These are phyloP conservation scores for Scheffersomyces quercinus DNA, from an alignment of 1,139 yeast genomes.

Conservation along the genomic window DNA sequence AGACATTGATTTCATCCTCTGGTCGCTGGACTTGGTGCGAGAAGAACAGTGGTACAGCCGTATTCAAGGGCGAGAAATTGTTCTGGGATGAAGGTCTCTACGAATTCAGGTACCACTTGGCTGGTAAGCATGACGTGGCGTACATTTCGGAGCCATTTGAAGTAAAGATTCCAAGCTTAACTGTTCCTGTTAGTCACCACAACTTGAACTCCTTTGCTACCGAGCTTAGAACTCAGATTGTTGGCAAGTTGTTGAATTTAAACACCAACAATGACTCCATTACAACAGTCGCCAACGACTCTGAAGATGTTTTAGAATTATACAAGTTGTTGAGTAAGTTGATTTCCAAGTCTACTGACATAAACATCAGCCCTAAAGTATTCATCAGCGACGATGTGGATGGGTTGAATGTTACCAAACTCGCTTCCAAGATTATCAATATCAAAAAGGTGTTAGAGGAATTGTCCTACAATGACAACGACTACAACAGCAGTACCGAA, in stretches of 20 bases:
- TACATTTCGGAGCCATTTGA: constrained; percentile 73
- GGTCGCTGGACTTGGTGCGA: constrained; percentile 69
- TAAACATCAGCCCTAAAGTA: constrained; percentile 40
- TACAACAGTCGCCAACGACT: constrained; percentile 24
- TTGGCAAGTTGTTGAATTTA: constrained; percentile 32
- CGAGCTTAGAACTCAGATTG: constrained; percentile 28
- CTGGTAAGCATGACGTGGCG: constrained; percentile 70
- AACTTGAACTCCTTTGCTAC: constrained; percentile 30
- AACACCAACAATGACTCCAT: constrained; percentile 30
- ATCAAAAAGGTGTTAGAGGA: constrained; percentile 47
- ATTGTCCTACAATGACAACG: constrained; percentile 24
- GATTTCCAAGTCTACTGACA: constrained; percentile 38
- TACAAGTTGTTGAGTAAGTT: constrained; percentile 36
- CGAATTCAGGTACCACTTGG: constrained; percentile 75
- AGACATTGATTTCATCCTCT: constrained; percentile 62
- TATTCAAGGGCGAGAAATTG: constrained; percentile 51
- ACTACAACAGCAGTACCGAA: no score
- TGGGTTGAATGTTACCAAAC: constrained; percentile 27
- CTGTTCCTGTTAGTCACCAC: constrained; percentile 29
- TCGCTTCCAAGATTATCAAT: constrained; percentile 43
- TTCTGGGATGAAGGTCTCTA: constrained; percentile 74
- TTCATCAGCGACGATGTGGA: constrained; percentile 37
- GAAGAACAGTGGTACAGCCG: constrained; percentile 48
- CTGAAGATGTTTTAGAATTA: constrained; percentile 31
- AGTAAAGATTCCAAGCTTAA: constrained; percentile 46